Conservation (phyloP, 2,329 filamentous ascomycete species). For the Hypoxylon sp. region DNA sequence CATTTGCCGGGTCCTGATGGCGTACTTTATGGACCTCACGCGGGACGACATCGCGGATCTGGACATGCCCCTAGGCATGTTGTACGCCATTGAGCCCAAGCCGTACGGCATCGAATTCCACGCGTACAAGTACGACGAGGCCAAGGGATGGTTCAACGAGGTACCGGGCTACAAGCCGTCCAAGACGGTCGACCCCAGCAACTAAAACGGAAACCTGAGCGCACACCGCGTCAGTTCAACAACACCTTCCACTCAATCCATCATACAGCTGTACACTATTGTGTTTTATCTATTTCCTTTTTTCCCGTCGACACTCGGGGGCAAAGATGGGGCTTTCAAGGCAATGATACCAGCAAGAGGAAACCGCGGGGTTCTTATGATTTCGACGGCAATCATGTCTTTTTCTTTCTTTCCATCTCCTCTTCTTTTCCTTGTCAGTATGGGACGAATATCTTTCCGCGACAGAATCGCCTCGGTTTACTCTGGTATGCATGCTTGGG, state of each 20-base stretch:
- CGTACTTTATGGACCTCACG: slow-evolving; percentile 94
- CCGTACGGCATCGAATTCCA: slow-evolving; percentile 98
- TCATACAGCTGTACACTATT: slow-evolving; percentile 22
- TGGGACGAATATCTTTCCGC: slow-evolving; percentile 54
- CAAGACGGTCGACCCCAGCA: slow-evolving; percentile 57
- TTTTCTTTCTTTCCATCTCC: neutral
- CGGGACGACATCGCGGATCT: slow-evolving; percentile 92
- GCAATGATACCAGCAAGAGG: slow-evolving; percentile 30
- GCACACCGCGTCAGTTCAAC: neutral
- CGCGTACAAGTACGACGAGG: slow-evolving; percentile 88
- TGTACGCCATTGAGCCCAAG: slow-evolving; percentile 96
- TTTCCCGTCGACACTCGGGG: slow-evolving; percentile 12
- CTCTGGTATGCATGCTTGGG: neutral
- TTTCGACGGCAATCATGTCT: neutral
- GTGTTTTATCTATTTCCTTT: slow-evolving; percentile 11
- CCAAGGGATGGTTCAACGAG: slow-evolving; percentile 81
- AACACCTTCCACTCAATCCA: slow-evolving; percentile 11
- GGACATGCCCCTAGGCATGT: slow-evolving; percentile 90
- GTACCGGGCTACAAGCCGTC: slow-evolving; percentile 83
- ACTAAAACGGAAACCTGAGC: slow-evolving; percentile 28
- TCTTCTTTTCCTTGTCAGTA: slow-evolving; percentile 72
- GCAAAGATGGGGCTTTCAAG: slow-evolving; percentile 15
- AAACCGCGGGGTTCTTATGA: slow-evolving; percentile 22
- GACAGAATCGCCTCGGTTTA: slow-evolving; percentile 48
- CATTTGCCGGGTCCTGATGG: slow-evolving; percentile 88